Conservation (phyloP, 352 stramenopile genomes). For the Globisporangium uncinulatum region DNA sequence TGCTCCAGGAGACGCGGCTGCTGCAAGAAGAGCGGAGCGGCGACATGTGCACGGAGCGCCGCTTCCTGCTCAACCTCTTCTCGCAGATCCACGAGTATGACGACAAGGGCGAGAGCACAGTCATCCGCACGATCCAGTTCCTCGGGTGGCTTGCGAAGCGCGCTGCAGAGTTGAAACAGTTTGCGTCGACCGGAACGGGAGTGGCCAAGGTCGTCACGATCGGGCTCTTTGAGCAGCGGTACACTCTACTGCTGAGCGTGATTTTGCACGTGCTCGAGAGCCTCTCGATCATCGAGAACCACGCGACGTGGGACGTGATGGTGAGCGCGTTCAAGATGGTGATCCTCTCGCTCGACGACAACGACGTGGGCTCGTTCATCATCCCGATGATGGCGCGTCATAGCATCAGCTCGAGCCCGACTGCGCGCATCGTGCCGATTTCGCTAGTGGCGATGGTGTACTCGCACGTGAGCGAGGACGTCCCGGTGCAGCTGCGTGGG, state of each 20-base stretch:
- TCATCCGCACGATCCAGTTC: constrained; percentile 82
- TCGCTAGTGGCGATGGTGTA: constrained; percentile 77
- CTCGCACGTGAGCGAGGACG: constrained; percentile 56
- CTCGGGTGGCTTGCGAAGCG: constrained; percentile 70
- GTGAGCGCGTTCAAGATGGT: constrained; percentile 78
- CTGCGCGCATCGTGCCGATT: constrained; percentile 75
- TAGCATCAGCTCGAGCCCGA: constrained; percentile 80
- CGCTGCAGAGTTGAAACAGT: constrained; percentile 58
- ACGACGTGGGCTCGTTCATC: constrained; percentile 56
- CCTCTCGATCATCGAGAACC: constrained; percentile 87
- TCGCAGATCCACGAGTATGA: constrained; percentile 83
- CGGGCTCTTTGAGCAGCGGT: constrained; percentile 34
- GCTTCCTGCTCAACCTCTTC: constrained; percentile 81
- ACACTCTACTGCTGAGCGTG: constrained; percentile 68
- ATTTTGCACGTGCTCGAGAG: constrained; percentile 81
- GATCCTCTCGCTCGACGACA: constrained; percentile 48
- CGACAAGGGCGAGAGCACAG: constrained; percentile 82
- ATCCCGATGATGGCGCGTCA: constrained; percentile 77
- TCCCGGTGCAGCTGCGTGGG: constrained; percentile 73
- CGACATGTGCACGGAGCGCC: constrained; percentile 73
- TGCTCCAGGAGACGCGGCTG: constrained; percentile 49
- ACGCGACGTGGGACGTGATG: constrained; percentile 87
- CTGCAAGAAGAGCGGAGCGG: constrained; percentile 59
- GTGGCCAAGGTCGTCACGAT: constrained; percentile 14
- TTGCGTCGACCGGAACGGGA: constrained; percentile 23